Conservation (phyloP, 1,284 basidiomycete genomes). For the Athelia sp. region DNA sequence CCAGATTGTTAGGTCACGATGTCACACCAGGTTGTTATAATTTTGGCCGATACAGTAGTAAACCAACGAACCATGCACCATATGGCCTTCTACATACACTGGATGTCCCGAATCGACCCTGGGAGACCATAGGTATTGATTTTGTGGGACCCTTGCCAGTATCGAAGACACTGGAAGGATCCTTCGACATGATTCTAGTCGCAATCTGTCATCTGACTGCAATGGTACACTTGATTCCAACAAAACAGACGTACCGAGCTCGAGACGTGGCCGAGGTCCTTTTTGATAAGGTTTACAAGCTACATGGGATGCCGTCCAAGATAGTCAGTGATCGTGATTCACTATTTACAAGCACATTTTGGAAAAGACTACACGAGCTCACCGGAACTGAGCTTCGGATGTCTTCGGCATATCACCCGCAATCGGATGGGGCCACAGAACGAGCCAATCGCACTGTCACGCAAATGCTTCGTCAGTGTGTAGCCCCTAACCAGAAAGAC, state of each 20-base stretch:
- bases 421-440: conserved; percentile 19
- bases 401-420: too few relatives aligned
- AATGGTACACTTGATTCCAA: conserved; percentile 26
- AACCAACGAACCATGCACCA: conserved; percentile 18
- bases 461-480: conserved; percentile 12
- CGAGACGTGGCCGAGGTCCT: conserved; percentile 17
- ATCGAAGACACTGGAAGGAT: conserved; percentile 19
- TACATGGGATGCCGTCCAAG: conserved; percentile 5
- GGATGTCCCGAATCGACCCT: conserved; percentile 17
- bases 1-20: too few relatives aligned
- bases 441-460: conserved; percentile 19
- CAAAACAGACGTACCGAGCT: conserved; percentile 11
- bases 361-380: conserved; percentile 7
- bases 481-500: conserved; percentile 19
- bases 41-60: conserved; percentile 14
- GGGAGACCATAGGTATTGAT: conserved; percentile 28
- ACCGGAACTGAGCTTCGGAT: too few relatives aligned
- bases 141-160: conserved; percentile 31
- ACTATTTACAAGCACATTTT: conserved; percentile 6
- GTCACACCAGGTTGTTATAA: too few relatives aligned
- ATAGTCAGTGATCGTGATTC: conserved; percentile 9
- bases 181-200: conserved; percentile 24
- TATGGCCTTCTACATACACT: conserved; percentile 20
- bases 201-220: conserved; percentile 28
- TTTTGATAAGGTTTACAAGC: conserved; percentile 17